These are phyloP conservation scores for Arachis monticola DNA, from an alignment of 331 rosid genomes.

Conservation along the genomic window DNA sequence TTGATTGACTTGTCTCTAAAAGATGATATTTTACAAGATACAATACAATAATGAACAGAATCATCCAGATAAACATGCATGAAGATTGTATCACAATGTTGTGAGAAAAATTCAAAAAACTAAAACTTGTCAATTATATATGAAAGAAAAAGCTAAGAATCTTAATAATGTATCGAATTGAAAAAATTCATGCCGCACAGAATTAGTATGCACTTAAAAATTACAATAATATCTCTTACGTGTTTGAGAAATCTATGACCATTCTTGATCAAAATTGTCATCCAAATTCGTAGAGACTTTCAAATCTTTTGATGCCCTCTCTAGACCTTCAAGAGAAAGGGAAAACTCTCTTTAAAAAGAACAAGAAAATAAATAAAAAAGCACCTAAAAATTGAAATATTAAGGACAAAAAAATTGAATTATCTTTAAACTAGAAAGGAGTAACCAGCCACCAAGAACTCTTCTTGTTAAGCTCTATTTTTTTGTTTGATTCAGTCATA, in stretches of 20 bases:
- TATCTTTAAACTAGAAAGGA: no score
- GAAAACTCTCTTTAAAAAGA: neutral
- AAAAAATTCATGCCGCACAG: slow-evolving; percentile 10
- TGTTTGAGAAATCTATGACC: slow-evolving; percentile 64
- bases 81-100: slow-evolving; percentile 19
- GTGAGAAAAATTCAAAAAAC: slow-evolving; percentile 19
- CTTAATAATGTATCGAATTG: neutral
- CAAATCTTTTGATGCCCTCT: slow-evolving; percentile 43
- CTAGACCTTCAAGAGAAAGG: slow-evolving; percentile 51
- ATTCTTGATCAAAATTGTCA: slow-evolving; percentile 62
- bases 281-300: slow-evolving; percentile 49
- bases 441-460: no score
- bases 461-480: no score
- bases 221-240: slow-evolving; percentile 55
- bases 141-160: slow-evolving; percentile 26
- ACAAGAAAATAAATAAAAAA: no score
- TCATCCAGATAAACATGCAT: slow-evolving; percentile 5
- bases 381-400: no score
- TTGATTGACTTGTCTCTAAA: slow-evolving; percentile 41
- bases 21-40: slow-evolving; percentile 63
- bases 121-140: slow-evolving; percentile 19
- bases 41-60: slow-evolving; percentile 41
- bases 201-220: slow-evolving; percentile 31
- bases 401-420: no score
- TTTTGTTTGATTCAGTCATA: no score